These are phyloP conservation scores for Phytophthora boehmeriae DNA, from an alignment of 352 stramenopile genomes.

Conservation along the genomic window DNA sequence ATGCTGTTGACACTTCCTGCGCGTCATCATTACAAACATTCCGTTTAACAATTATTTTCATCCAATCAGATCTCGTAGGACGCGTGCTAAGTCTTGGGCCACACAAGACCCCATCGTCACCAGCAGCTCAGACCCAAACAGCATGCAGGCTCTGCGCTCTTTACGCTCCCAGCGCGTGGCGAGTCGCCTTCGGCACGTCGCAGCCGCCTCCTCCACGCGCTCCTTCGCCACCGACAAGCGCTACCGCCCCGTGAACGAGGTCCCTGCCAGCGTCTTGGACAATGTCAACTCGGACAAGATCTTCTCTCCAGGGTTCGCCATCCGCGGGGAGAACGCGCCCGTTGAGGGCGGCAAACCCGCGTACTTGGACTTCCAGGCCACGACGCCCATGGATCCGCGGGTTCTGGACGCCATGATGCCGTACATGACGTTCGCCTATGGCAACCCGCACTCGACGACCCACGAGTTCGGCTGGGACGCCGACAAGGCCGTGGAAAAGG, in stretches of 20 bases:
- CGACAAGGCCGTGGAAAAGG: constrained; percentile 95
- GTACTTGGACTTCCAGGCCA: constrained; percentile 98
- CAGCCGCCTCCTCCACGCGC: constrained; percentile 7
- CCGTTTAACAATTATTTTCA: constrained; percentile 18
- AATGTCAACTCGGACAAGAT: constrained; percentile 77
- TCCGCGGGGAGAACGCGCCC: constrained; percentile 60
- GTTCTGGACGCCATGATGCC: constrained; percentile 99
- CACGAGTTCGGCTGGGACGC: constrained; percentile 99
- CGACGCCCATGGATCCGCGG: constrained; percentile 97
- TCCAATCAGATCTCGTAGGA: constrained; percentile 8
- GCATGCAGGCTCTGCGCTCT: constrained; percentile 34
- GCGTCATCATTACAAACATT: constrained; percentile 22
- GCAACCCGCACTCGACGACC: constrained; percentile 99
- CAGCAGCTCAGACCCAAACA: constrained; percentile 8
- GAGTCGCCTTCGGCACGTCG: constrained; percentile 5
- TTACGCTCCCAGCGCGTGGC: constrained; percentile 14
- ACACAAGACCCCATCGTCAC: too few relatives aligned
- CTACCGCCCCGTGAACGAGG: constrained; percentile 81
- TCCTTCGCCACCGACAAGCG: constrained; percentile 73
- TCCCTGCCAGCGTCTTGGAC: constrained; percentile 88
- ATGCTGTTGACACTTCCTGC: too few relatives aligned
- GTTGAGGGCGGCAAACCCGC: constrained; percentile 82
- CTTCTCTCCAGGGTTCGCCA: constrained; percentile 85
- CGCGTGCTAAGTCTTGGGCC: neutral
- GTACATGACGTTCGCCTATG: constrained; percentile 96